Base-by-base conservation (phyloP, 192 early-diverging fungal species). In the Podila epicladia region DNA sequence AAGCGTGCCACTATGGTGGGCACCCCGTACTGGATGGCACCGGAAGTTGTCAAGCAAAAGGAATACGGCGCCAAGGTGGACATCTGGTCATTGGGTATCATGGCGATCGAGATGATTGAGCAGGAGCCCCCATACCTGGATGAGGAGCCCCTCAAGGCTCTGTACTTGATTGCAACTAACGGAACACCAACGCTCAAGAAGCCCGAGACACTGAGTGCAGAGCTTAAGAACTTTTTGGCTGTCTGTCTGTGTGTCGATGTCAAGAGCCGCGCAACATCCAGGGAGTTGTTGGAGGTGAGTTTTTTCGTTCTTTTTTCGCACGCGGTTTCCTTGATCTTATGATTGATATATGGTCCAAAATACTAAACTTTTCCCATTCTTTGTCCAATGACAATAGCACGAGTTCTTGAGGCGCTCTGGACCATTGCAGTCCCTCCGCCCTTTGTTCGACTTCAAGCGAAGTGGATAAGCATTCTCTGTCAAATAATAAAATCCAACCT, bases 21-120 rank as follows among this genome's bases (percentile, higher is more conserved):
- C 64, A 97, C 96, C 19, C 93, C 95, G 31, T 95, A 95, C 74
- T 96, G 95, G 93, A 94, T 93, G 93, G 93, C 93, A 13, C 93
- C 94, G 59, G 94, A 95, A 75, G 92, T 95, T 5, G 92, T 95
- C 67, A 94, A 93, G 83, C 93, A 94, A 67, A 94, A 93, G 79
- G 87, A 91, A 19, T 95, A 93, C 71, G 91, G 89, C 12, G 84
- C 90, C 71, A 94, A 95, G 86, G 93, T 95, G 22, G 93, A 95
- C 82, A 90, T 93, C 62, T 95, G 97, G 97, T 97, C 95, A 2
- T 84, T 97, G 38, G 96, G 97, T 62, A 97, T 98, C 73, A 98
- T 97, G 96, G 95, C 94, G 5, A 97, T 97, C 58, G 96, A 98
- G 84, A 97, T 98, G 97, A 92, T 98, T 72, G 97, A 98, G 83